A percentile compares a stretch with the other conserved stretches of the same genome.
Evolutionary conservation across 495 filamentous ascomycete species (phyloP).

Genomic region (Tuber indicum): DNA sequence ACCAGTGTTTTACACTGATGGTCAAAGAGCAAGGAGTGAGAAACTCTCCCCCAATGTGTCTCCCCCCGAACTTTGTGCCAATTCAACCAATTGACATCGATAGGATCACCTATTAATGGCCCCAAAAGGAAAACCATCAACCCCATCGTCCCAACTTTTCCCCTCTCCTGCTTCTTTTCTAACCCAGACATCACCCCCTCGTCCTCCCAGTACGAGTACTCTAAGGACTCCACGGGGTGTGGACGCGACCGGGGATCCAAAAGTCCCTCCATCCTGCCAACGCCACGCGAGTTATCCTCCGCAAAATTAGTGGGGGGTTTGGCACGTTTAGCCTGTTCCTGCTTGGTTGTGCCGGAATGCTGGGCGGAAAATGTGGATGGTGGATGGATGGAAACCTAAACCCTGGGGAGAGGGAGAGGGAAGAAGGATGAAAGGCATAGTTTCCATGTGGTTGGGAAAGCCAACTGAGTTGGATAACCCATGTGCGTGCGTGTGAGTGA

Average conservation of each 20-base stretch:
- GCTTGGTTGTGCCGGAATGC: constrained; percentile 7
- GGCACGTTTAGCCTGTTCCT: constrained; percentile 22
- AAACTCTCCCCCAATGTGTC: background rate
- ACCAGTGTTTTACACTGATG: background rate
- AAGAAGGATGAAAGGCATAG: constrained; percentile 11
- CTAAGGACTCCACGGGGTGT: background rate
- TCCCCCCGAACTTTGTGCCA: constrained; percentile 1
- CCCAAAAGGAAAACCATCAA: background rate
- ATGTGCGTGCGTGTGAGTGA: background rate
- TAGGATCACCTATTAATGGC: background rate
- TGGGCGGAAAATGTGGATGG: background rate
- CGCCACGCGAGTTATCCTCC: constrained; percentile 34
- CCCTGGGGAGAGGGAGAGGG: constrained; percentile 16
- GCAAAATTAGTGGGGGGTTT: constrained; percentile 13
- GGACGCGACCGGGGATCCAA: constrained; percentile 6
- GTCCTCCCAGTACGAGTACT: background rate
- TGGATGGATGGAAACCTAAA: constrained; percentile 20
- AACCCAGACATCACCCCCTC: background rate
- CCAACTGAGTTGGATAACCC: background rate
- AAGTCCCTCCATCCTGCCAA: constrained; percentile 16
- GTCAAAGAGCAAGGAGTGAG: background rate
- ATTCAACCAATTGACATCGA: constrained; percentile 6
- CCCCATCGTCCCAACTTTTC: background rate
- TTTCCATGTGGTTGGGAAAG: constrained; percentile 17
- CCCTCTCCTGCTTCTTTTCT: background rate